Evolutionary conservation across 805 yeast genomes (phyloP).

Genomic region (Candida endomychidarum): DNA sequence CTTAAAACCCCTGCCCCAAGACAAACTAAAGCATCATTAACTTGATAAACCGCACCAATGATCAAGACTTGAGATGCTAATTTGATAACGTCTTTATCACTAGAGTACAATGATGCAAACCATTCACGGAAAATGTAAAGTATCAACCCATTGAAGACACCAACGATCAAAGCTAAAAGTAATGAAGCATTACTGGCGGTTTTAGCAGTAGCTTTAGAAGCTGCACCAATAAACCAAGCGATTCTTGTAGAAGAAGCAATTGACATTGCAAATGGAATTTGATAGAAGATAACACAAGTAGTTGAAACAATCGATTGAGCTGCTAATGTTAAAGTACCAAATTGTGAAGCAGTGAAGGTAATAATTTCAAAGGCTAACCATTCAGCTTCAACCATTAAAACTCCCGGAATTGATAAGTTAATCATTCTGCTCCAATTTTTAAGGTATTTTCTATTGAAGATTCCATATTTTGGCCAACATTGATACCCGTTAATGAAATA

Average conservation of each 20-base stretch:
- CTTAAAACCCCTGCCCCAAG: constrained; percentile 54
- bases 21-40: constrained; percentile 50
- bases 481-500: constrained; percentile 43
- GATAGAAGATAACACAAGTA: constrained; percentile 65
- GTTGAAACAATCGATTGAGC: constrained; percentile 75
- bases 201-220: constrained; percentile 38
- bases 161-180: constrained; percentile 29
- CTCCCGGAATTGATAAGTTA: constrained; percentile 67
- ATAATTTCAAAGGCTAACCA: constrained; percentile 77
- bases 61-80: constrained; percentile 41
- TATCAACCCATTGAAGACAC: constrained; percentile 38
- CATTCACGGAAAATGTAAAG: constrained; percentile 35
- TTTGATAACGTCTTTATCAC: constrained; percentile 36
- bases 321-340: constrained; percentile 66
- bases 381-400: constrained; percentile 75
- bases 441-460: constrained; percentile 28
- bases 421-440: constrained; percentile 66
- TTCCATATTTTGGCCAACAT: constrained; percentile 40
- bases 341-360: constrained; percentile 65
- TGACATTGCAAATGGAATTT: constrained; percentile 73
- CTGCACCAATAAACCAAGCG: constrained; percentile 76
- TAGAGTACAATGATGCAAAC: constrained; percentile 43
- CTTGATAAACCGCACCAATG: constrained; percentile 52
- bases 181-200: constrained; percentile 40
- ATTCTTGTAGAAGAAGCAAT: constrained; percentile 76